Base-by-base conservation (phyloP, 805 yeast species). In the Hanseniaspora taiwanica region DNA sequence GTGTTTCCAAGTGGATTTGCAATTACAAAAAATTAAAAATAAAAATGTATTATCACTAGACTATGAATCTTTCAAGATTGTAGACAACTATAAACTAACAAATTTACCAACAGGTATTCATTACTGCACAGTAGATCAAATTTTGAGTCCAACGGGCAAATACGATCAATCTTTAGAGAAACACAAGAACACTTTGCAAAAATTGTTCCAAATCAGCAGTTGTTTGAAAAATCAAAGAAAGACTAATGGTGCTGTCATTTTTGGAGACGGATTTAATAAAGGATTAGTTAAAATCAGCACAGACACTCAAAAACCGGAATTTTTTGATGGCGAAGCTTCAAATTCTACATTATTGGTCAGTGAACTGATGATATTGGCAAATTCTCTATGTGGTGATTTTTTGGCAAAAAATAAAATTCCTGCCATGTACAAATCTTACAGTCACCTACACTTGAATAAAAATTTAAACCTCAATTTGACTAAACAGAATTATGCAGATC, bases 321-420 rank as follows among this genome's bases (percentile, higher is more conserved):
- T 59, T 34, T 49, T 47, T 17, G 51, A 55, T 25, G 52, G 51
- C 24, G 27, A 21, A n/a, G 53, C 53, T 14, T 54, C 75, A 0
- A 60, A 65, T 27, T 76, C 94, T 0, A 75, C 72, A 29, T 51
- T 65, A 2, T 63, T 87, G 19, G 96, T 89, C 2, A 69, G 89
- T 0, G 94, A 87, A 54, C 55, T 81, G 37, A 89, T 89, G 97
- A 71, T 87, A 21, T 60, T 73, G 34, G 85, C 91, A 0, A 85
- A 85, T 54, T 61, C 68, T n/a, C 58, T 78, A 2, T 65, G 75
- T 2, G 81, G 81, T 1, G 43, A 55, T 2, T 68, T 64, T 48
- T 71, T 78, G n/a, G 35, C 47, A 2, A 47, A 55, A 4, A 58
- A 71, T 35, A 49, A 59, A 0, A 66, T 76, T 9, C 75, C 79